A percentile compares a stretch with the other conserved stretches of the same genome.
These are phyloP conservation scores for Calonectria naviculata DNA, from an alignment of 2,329 filamentous ascomycete species.

Conservation along the genomic window DNA sequence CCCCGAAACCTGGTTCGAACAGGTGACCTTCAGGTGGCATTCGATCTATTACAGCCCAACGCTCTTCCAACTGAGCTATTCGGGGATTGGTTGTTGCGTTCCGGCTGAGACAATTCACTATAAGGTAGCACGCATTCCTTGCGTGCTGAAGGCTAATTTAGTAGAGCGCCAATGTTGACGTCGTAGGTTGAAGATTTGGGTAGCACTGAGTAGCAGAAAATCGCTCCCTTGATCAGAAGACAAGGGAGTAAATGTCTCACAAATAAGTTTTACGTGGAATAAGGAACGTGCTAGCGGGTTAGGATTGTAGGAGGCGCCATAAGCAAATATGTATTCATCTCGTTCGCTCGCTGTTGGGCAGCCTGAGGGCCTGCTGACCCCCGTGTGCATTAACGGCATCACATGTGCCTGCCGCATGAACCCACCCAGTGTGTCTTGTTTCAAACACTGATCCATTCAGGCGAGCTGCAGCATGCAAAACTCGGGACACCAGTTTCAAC, in stretches of 20 bases:
- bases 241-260: neutral
- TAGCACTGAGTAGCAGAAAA: neutral
- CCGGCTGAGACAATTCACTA: neutral
- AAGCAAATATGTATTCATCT: neutral
- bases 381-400: neutral
- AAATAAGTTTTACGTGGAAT: neutral
- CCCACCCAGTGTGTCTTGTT: neutral
- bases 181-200: neutral
- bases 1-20: slow-evolving; percentile 28
- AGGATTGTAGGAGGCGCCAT: neutral
- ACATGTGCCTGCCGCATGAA: slow-evolving; percentile 1
- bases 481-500: neutral
- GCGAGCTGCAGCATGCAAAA: neutral
- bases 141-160: neutral
- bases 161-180: neutral
- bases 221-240: neutral
- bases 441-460: neutral
- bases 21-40: slow-evolving; percentile 26
- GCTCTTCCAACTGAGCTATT: slow-evolving; percentile 29
- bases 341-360: neutral
- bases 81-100: slow-evolving; percentile 22
- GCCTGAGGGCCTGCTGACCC: neutral
- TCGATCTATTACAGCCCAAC: slow-evolving; percentile 23
- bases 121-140: neutral
- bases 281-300: neutral